These are phyloP conservation scores for Malus asiatica DNA, from an alignment of 306 rosid genomes.

Conservation along the genomic window DNA sequence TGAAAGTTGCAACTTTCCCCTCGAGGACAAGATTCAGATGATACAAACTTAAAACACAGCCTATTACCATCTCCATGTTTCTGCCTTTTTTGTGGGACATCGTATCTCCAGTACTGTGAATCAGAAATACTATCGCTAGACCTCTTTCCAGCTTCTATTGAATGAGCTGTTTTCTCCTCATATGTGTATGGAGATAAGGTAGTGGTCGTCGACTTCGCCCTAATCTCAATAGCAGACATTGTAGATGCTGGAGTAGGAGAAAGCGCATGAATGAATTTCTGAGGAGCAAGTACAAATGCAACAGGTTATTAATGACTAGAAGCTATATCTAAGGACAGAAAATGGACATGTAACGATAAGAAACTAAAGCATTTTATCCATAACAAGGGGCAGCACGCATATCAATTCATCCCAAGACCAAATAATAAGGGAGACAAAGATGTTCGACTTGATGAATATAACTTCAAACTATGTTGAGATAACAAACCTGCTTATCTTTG, in stretches of 20 bases:
- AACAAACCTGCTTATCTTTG: slow-evolving; percentile 80
- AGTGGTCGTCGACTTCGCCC: slow-evolving; percentile 56
- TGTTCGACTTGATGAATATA: not conserved
- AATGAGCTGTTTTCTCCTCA: slow-evolving; percentile 25
- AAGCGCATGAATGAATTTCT: slow-evolving; percentile 95
- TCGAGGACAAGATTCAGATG: slow-evolving; percentile 82
- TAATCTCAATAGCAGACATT: slow-evolving; percentile 77
- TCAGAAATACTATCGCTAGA: slow-evolving; percentile 45
- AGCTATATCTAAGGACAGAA: slow-evolving; percentile 11
- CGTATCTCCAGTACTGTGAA: slow-evolving; percentile 94
- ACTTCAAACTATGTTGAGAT: not conserved
- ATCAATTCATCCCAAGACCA: not conserved
- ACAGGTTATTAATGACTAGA: slow-evolving; percentile 19
- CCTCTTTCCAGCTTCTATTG: slow-evolving; percentile 54
- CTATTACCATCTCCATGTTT: slow-evolving; percentile 53
- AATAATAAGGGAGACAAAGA: not conserved
- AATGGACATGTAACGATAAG: not conserved
- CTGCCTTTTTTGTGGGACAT: slow-evolving; percentile 76
- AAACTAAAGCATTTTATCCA: not conserved
- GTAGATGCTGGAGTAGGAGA: slow-evolving; percentile 87
- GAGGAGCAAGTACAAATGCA: slow-evolving; percentile 26
- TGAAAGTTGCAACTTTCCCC: slow-evolving; percentile 78
- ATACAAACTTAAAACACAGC: slow-evolving; percentile 78
- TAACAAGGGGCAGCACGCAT: not conserved
- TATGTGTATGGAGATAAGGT: slow-evolving; percentile 66